Evolutionary conservation across 106 monocot genomes (phyloP).

Genomic region (Apostasia ramifera): DNA sequence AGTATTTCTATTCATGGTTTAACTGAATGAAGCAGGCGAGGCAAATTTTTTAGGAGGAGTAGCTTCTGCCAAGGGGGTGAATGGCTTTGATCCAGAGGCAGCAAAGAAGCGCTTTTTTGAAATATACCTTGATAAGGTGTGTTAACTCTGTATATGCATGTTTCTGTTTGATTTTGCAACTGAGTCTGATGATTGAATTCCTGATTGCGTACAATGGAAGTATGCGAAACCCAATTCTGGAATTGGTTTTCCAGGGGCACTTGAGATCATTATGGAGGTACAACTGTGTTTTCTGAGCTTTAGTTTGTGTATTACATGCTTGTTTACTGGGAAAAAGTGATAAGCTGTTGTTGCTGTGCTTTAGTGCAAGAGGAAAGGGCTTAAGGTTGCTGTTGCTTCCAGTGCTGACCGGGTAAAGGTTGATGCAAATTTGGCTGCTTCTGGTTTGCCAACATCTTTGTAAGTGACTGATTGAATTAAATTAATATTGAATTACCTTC

Average conservation of each 20-base stretch:
- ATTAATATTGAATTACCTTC: no score
- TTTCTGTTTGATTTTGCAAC: not conserved
- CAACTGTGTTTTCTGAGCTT: not conserved
- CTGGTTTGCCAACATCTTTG: constrained; percentile 65
- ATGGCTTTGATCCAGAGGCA: constrained; percentile 51
- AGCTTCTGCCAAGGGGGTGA: constrained; percentile 62
- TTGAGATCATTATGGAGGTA: constrained; percentile 84
- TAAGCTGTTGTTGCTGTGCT: not conserved
- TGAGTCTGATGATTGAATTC: not conserved
- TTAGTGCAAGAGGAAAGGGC: constrained; percentile 75
- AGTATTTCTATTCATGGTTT: not conserved
- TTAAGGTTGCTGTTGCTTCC: constrained; percentile 95
- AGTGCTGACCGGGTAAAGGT: constrained; percentile 96
- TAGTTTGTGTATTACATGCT: not conserved
- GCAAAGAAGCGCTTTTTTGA: constrained; percentile 89
- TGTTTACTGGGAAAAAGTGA: not conserved
- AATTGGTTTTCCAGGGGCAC: constrained; percentile 95
- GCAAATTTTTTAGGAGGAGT: constrained; percentile 96
- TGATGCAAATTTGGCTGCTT: constrained; percentile 88
- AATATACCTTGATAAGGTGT: constrained; percentile 89
- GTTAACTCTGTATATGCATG: not conserved
- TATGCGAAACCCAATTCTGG: constrained; percentile 89
- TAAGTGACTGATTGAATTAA: constrained; percentile 18
- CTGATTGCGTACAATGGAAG: constrained; percentile 28
- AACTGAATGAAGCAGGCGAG: constrained; percentile 42